Conservation (phyloP, 1,284 basidiomycete genomes). For the Apiotrichum porosum region DNA sequence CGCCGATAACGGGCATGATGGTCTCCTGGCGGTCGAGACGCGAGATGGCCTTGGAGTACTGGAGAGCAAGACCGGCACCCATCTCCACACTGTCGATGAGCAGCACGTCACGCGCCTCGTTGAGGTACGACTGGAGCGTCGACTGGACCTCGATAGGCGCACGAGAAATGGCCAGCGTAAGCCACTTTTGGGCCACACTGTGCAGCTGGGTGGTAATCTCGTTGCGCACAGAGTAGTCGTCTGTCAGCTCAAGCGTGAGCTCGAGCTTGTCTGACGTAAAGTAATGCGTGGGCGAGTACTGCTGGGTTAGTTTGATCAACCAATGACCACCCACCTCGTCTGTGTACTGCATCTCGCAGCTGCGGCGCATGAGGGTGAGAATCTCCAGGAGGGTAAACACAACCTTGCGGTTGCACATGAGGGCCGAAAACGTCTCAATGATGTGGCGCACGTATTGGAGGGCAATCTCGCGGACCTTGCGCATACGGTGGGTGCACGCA, state of each 20-base stretch:
- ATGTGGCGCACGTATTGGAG: slow-evolving; percentile 77
- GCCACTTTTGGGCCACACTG: slow-evolving; percentile 71
- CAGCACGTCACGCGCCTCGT: slow-evolving; percentile 63
- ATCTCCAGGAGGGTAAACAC: slow-evolving; percentile 88
- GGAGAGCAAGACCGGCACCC: slow-evolving; percentile 80
- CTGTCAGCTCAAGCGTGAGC: slow-evolving; percentile 75
- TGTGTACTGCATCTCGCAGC: slow-evolving; percentile 84
- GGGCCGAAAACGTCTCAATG: slow-evolving; percentile 86
- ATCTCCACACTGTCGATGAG: slow-evolving; percentile 73
- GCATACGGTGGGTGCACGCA: slow-evolving; percentile 74
- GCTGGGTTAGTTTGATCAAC: background rate
- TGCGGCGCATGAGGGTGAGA: slow-evolving; percentile 77
- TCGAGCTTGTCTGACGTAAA: slow-evolving; percentile 73
- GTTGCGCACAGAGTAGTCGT: slow-evolving; percentile 80
- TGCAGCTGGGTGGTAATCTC: slow-evolving; percentile 74
- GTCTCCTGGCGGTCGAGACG: slow-evolving; percentile 69
- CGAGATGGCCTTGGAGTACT: slow-evolving; percentile 73
- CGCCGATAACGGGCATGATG: slow-evolving; percentile 46
- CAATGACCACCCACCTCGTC: slow-evolving; percentile 65
- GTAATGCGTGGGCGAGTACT: slow-evolving; percentile 84
- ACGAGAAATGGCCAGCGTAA: slow-evolving; percentile 74
- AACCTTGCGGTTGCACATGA: slow-evolving; percentile 84
- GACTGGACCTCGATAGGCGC: slow-evolving; percentile 91
- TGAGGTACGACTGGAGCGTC: slow-evolving; percentile 81
- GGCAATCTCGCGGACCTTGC: slow-evolving; percentile 75